Base-by-base conservation (phyloP, 768 basidiomycete species). In the Xerocomellus intermedius region DNA sequence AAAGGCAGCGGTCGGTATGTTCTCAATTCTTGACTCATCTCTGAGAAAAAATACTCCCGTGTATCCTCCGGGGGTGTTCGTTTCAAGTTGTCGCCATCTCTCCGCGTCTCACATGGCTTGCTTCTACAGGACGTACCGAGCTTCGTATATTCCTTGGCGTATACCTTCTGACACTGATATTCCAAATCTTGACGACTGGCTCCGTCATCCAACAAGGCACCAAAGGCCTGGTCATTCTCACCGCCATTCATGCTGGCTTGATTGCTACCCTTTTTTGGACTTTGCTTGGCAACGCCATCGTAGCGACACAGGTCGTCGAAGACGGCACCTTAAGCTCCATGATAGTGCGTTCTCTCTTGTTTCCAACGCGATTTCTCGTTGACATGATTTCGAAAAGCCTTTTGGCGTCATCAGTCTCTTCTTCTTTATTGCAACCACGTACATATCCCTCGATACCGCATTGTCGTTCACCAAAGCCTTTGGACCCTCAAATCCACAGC, bases 221-320 rank as follows among this genome's bases (percentile, higher is more conserved):
- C 21, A 84, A 81, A 0, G 74, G 83, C 1, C 78, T 96, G 22
- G 82, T 86, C 19, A 81, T 82, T 26, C 61, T 96, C 55, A 80
- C 85, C 14, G 88, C 92, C 0, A 75, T 96, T 9, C 94, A 97
- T 59, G 84, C 89, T 2, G 94, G 86, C 4, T 57, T 86, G 17
- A 82, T 94, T 42, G 85, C 83, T 4, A 81, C 86, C 4, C 73
- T 93, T 5, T 95, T 94, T 67, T 94, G 92, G 89, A 64, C 80
- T 8, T 73, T 93, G 59, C 74, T 91, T 49, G 90, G 79, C 32
- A 92, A 90, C 70, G 89, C 79, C 9, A 72, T 92, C 55, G 80
- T 94, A 21, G 84, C 87, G 35, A 90, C 87, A n/a, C 96, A 98
- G 72, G 68, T 94, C 46, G 89, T 98, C 51, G 96, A 98, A 69